Conservation (phyloP, 2,329 filamentous ascomycete genomes). For the Didymosphaeria variabile region DNA sequence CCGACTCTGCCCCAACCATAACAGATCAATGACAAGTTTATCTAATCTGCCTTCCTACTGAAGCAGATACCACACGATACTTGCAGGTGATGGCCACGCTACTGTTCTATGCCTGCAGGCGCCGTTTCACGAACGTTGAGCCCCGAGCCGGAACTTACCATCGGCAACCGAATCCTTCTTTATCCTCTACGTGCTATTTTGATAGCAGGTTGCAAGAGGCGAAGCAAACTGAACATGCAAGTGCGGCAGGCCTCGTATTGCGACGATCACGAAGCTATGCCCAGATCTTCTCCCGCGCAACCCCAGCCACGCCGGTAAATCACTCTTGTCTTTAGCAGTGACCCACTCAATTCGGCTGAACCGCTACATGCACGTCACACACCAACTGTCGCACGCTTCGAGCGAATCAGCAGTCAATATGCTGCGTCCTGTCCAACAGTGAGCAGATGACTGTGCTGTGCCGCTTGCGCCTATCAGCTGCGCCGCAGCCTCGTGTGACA, state of each 20-base stretch:
- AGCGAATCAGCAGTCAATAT: neutral
- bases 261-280: conserved; percentile 4
- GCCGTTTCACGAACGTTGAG: neutral
- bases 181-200: neutral
- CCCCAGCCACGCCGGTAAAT: conserved; percentile 10
- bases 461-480: conserved; percentile 1
- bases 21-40: neutral
- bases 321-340: neutral
- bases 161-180: neutral
- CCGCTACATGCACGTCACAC: conserved; percentile 9
- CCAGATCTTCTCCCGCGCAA: conserved; percentile 7
- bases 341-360: neutral
- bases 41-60: neutral
- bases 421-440: neutral
- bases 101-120: neutral
- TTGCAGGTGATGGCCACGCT: neutral
- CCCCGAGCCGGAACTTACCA: neutral
- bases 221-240: neutral
- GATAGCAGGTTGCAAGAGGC: neutral
- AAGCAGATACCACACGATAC: neutral
- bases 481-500: neutral
- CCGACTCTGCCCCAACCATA: no score
- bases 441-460: conserved; percentile 13
- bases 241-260: conserved; percentile 8
- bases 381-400: neutral